A percentile compares a stretch with the other conserved stretches of the same genome.
Conservation (phyloP, 345 rosid species). For the Adansonia digitata region DNA sequence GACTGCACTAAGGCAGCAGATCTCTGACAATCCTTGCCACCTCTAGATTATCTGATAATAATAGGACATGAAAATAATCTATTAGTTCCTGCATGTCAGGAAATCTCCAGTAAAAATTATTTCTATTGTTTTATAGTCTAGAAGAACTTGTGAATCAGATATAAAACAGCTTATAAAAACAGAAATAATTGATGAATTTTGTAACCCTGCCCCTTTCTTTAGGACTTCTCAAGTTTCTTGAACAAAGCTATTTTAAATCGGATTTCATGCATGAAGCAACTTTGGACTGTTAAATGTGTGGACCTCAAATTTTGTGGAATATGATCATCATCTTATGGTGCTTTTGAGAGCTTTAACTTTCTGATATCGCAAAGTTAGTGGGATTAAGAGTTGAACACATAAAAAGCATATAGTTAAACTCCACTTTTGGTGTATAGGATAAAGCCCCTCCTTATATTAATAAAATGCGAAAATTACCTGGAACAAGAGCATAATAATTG, state of each 20-base stretch:
- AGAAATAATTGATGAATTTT: not conserved
- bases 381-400: not conserved
- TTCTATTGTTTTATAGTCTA: no score
- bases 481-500: conserved; percentile 72
- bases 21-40: not conserved
- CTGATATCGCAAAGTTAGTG: no score
- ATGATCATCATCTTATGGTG: not conserved
- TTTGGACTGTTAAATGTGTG: not conserved
- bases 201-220: not conserved
- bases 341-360: not conserved
- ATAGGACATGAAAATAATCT: not conserved
- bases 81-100: not conserved
- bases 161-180: no score
- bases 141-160: no score
- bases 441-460: not conserved
- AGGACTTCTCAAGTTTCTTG: not conserved
- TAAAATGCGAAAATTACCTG: conserved; percentile 43
- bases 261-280: not conserved
- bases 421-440: not conserved
- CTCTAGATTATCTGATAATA: not conserved
- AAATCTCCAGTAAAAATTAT: not conserved
- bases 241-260: not conserved
- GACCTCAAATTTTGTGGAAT: not conserved
- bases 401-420: not conserved
- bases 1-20: not conserved